These are phyloP conservation scores for Arabidopsis lyrata DNA, from an alignment of 441 rosid genomes.

Conservation along the genomic window DNA sequence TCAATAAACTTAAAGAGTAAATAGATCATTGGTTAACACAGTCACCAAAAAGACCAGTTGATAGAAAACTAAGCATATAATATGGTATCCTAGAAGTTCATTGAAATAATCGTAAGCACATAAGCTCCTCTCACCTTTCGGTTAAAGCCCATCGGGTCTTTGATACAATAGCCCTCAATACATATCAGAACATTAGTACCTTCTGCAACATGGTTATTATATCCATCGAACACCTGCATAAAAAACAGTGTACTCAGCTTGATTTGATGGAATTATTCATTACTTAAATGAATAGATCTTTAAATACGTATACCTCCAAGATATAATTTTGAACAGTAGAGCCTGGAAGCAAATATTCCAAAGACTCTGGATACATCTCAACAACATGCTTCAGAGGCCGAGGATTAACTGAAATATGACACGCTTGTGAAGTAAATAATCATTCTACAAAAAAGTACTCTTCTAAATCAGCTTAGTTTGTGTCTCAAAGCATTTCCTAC, in stretches of 20 bases:
- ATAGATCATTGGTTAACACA: not conserved
- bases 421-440: not conserved
- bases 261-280: not conserved
- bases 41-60: not conserved
- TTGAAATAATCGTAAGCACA: not conserved
- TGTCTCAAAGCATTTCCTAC: not conserved
- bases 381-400: slow-evolving; percentile 49
- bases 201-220: slow-evolving; percentile 59
- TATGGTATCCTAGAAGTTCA: not conserved
- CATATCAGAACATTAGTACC: slow-evolving; percentile 52
- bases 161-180: slow-evolving; percentile 54
- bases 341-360: slow-evolving; percentile 54
- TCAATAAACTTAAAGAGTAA: slow-evolving; percentile 10
- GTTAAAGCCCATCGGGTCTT: slow-evolving; percentile 47
- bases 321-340: slow-evolving; percentile 47
- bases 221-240: slow-evolving; percentile 65
- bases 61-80: not conserved
- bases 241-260: not conserved
- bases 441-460: not conserved
- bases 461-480: not conserved
- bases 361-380: slow-evolving; percentile 35
- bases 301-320: slow-evolving; percentile 57
- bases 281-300: not conserved
- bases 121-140: slow-evolving; percentile 49
- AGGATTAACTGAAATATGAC: slow-evolving; percentile 55